Conservation (phyloP, 352 stramenopile genomes). For the Globisporangium radiosum region DNA sequence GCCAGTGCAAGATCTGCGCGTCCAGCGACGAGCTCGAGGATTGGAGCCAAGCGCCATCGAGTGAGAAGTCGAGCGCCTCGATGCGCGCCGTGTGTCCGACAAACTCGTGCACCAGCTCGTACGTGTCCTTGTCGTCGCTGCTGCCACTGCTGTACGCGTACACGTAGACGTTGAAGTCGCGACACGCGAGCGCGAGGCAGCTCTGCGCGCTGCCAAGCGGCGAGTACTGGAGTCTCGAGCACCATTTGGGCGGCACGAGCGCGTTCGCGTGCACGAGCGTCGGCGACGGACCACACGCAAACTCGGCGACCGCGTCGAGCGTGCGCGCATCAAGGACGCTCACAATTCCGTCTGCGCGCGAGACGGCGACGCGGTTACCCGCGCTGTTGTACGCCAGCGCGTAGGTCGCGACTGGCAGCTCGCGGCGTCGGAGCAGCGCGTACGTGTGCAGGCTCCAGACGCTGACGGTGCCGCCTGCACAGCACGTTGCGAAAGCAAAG, state of each 20-base stretch:
- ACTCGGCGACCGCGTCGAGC: constrained; percentile 14
- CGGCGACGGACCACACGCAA: constrained; percentile 12
- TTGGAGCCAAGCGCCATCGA: constrained; percentile 52
- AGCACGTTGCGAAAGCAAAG: constrained; percentile 30
- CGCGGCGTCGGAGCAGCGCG: constrained; percentile 15
- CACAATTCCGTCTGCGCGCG: constrained; percentile 30
- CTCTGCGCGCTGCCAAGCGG: constrained; percentile 10
- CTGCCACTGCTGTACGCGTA: constrained; percentile 19
- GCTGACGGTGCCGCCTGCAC: constrained; percentile 24
- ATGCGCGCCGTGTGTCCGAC: constrained; percentile 59
- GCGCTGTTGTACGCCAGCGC: constrained; percentile 37
- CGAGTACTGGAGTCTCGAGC: constrained; percentile 44
- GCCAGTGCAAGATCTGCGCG: constrained; percentile 67
- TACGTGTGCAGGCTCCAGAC: constrained; percentile 40
- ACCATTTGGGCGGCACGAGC: constrained; percentile 35
- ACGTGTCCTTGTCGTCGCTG: constrained; percentile 12
- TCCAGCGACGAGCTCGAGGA: constrained; percentile 47
- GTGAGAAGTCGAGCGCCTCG: constrained; percentile 60
- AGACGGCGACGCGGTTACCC: constrained; percentile 33
- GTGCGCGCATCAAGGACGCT: constrained; percentile 29
- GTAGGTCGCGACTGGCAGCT: constrained; percentile 7
- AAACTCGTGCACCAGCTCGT: constrained; percentile 49
- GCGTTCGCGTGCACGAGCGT: constrained; percentile 4
- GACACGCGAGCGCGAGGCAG: constrained; percentile 41
- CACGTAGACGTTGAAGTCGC: constrained; percentile 76